Conservation (phyloP, 306 rosid genomes). For the Lathyrus tuberosus region DNA sequence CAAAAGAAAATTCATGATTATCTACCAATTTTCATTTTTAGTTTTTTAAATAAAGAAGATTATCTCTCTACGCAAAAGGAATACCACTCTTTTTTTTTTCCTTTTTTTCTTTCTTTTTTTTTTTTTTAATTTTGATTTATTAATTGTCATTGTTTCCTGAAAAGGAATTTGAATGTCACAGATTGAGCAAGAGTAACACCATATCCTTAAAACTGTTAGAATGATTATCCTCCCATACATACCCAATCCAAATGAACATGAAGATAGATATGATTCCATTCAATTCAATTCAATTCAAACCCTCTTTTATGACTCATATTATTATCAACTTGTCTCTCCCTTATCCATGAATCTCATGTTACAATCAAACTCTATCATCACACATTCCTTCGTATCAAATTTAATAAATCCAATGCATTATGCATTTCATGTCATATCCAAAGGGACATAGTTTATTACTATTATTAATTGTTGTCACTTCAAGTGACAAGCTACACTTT, state of each 20-base stretch:
- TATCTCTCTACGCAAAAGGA: slow-evolving; percentile 20
- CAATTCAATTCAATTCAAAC: background rate
- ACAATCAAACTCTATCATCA: slow-evolving; percentile 28
- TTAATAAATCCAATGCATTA: slow-evolving; percentile 30
- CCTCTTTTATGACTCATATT: slow-evolving; percentile 31
- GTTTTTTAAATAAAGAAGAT: background rate
- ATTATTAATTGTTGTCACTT: background rate
- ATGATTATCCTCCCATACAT: slow-evolving; percentile 31
- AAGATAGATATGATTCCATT: slow-evolving; percentile 11
- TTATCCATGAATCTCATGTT: slow-evolving; percentile 42
- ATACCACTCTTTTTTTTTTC: background rate
- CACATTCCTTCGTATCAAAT: slow-evolving; percentile 31
- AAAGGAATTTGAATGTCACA: slow-evolving; percentile 26
- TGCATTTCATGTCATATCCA: slow-evolving; percentile 21
- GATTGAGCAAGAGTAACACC: slow-evolving; percentile 16
- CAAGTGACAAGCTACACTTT: background rate
- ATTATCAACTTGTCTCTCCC: slow-evolving; percentile 30
- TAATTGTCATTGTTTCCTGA: background rate
- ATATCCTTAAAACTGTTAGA: slow-evolving; percentile 43
- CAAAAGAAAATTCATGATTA: background rate
- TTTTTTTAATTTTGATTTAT: background rate
- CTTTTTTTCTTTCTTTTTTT: background rate
- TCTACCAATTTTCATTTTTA: background rate
- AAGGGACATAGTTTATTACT: no score
- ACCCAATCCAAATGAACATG: slow-evolving; percentile 37